Evolutionary conservation across 2,329 filamentous ascomycete genomes (phyloP).

Genomic region (Colletotrichum limetticola): DNA sequence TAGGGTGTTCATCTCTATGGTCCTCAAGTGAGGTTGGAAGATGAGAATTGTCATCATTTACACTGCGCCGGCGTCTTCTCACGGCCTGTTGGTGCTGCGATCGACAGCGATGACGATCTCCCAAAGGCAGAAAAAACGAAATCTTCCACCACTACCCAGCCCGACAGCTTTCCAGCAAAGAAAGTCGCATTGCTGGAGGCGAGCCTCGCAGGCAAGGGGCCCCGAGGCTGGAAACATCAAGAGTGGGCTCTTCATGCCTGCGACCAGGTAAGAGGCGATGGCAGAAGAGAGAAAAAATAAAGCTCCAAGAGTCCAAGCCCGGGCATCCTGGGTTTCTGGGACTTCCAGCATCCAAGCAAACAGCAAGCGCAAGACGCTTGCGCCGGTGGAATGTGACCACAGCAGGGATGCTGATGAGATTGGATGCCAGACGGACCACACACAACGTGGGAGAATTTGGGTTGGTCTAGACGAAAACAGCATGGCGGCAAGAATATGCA

Average conservation of each 20-base stretch:
- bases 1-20: neutral
- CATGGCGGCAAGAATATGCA: slow-evolving; percentile 6
- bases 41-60: neutral
- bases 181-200: no score
- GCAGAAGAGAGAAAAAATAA: neutral
- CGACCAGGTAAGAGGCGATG: neutral
- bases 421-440: slow-evolving; percentile 12
- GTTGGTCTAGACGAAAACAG: slow-evolving; percentile 33
- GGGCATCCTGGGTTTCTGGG: neutral
- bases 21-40: neutral
- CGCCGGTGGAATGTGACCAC: slow-evolving; percentile 24
- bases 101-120: neutral
- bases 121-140: no score
- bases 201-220: no score
- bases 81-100: neutral
- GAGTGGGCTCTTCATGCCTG: neutral
- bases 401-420: slow-evolving; percentile 30
- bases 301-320: neutral
- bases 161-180: no score
- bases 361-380: slow-evolving; percentile 13
- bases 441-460: slow-evolving; percentile 20
- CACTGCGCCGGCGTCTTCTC: neutral
- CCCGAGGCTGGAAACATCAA: neutral
- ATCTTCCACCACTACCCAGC: no score
- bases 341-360: slow-evolving; percentile 6